Conservation (phyloP, 73 alveolate genomes). For the Symbiodinium natans region DNA sequence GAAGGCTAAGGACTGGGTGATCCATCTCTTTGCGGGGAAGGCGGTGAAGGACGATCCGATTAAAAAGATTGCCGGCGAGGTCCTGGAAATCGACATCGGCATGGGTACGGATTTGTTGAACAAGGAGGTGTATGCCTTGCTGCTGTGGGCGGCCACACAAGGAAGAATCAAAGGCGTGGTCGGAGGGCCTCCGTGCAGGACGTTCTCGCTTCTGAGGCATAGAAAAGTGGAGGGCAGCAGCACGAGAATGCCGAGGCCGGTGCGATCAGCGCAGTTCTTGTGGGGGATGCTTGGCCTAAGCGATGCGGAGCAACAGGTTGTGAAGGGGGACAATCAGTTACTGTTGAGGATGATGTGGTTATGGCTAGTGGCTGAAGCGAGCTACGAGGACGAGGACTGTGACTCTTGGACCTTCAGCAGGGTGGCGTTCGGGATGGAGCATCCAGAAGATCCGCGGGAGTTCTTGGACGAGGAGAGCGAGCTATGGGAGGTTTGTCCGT, state of each 20-base stretch:
- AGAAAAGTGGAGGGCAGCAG: neutral
- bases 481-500: neutral
- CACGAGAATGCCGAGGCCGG: neutral
- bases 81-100: no score
- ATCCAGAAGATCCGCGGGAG: neutral
- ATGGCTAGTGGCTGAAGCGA: neutral
- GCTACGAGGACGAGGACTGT: neutral
- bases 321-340: neutral
- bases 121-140: neutral
- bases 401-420: neutral
- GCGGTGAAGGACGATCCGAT: neutral
- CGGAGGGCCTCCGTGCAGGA: neutral
- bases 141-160: neutral
- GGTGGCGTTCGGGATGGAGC: neutral
- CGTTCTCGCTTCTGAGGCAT: neutral
- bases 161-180: neutral
- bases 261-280: neutral
- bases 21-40: neutral
- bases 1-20: neutral
- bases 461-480: no score
- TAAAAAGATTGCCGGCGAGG: neutral
- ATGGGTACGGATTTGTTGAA: no score
- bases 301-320: neutral
- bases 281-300: neutral
- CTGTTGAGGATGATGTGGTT: neutral